These are phyloP conservation scores for Naumovozyma castellii DNA, from an alignment of 805 yeast genomes.

Conservation along the genomic window DNA sequence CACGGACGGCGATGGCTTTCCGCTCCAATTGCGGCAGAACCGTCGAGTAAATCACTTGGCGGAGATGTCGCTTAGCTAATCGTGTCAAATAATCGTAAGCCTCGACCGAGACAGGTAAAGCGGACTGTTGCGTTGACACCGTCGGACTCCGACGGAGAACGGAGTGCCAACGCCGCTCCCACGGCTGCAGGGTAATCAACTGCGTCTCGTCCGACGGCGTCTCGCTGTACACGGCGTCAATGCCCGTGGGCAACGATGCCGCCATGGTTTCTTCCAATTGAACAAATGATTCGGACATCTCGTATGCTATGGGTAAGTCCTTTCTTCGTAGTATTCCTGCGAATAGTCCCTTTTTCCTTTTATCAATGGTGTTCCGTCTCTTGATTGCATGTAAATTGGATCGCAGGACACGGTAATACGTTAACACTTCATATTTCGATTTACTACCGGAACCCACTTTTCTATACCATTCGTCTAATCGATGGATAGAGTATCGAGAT, in stretches of 20 bases:
- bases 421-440: slow-evolving; percentile 21
- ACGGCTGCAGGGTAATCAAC: too few relatives aligned
- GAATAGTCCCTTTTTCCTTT: slow-evolving; percentile 6
- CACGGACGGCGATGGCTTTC: neutral
- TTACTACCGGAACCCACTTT: slow-evolving; percentile 15
- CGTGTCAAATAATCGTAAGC: neutral
- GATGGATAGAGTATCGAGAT: slow-evolving; percentile 25
- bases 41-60: neutral
- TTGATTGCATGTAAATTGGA: slow-evolving; percentile 13
- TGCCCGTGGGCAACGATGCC: too few relatives aligned
- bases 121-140: too few relatives aligned
- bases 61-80: neutral
- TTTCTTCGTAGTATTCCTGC: slow-evolving; percentile 14
- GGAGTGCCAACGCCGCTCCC: too few relatives aligned
- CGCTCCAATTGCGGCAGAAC: neutral
- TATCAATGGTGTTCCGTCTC: slow-evolving; percentile 1
- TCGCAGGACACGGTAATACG: slow-evolving; percentile 19
- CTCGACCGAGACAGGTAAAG: neutral
- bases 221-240: too few relatives aligned
- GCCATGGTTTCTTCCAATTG: slow-evolving; percentile 22
- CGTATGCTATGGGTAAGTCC: slow-evolving; percentile 29
- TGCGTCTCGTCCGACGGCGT: too few relatives aligned
- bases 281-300: slow-evolving; percentile 23
- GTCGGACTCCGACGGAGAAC: too few relatives aligned
- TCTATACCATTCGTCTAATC: slow-evolving; percentile 24